Evolutionary conservation across 345 rosid genomes (phyloP).

Genomic region (Eucalyptus sp.): DNA sequence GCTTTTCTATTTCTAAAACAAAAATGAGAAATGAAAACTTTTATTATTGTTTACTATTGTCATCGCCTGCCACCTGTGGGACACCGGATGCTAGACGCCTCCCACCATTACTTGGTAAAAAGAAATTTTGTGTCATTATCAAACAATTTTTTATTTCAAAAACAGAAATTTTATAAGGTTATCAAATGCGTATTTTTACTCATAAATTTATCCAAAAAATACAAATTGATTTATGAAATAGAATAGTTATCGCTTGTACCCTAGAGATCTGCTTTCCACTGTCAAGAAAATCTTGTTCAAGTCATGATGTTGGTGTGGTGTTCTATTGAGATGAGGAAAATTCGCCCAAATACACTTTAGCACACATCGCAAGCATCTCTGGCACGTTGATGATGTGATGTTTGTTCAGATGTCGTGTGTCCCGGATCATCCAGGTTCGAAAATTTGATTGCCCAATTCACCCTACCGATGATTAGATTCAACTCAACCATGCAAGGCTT

Average conservation of each 20-base stretch:
- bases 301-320: background rate
- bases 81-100: rapidly evolving
- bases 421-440: rapidly evolving
- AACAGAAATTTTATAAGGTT: no score
- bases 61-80: rapidly evolving
- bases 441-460: background rate
- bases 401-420: background rate
- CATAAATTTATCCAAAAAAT: rapidly evolving
- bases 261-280: background rate
- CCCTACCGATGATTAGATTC: background rate
- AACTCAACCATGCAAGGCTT: background rate
- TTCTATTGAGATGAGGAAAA: background rate
- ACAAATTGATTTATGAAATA: rapidly evolving
- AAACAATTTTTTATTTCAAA: rapidly evolving
- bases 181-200: rapidly evolving
- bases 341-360: background rate
- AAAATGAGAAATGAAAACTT: no score
- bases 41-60: no score
- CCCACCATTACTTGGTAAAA: rapidly evolving
- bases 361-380: background rate
- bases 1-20: no score
- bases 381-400: background rate
- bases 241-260: rapidly evolving
- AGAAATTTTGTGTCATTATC: no score
- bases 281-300: background rate